A percentile compares a stretch with the other conserved stretches of the same genome.
Evolutionary conservation across 441 rosid species (phyloP).

Genomic region (Macaranga tanarius): DNA sequence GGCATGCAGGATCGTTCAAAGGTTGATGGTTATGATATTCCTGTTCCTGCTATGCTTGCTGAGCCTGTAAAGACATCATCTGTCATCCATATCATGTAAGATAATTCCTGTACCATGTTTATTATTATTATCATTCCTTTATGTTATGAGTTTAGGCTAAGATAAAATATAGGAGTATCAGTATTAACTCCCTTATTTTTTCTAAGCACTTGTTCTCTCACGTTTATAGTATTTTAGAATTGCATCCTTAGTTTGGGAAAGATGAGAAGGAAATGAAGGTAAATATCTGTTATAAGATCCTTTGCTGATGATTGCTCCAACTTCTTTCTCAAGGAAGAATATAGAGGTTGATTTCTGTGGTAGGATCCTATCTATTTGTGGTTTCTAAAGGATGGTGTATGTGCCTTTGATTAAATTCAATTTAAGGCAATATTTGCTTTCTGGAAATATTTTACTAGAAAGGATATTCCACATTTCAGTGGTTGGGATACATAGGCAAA

Average conservation of each 20-base stretch:
- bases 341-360: neutral
- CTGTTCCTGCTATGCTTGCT: conserved; percentile 57
- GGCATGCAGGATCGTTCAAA: conserved; percentile 51
- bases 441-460: neutral
- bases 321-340: neutral
- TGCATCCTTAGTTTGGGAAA: neutral
- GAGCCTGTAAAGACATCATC: conserved; percentile 61
- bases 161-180: neutral
- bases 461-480: neutral
- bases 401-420: neutral
- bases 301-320: too few relatives aligned
- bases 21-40: conserved; percentile 35
- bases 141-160: neutral
- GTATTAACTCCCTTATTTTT: neutral
- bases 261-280: neutral
- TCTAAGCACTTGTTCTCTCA: neutral
- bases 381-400: neutral
- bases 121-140: neutral
- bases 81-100: conserved; percentile 67
- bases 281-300: neutral
- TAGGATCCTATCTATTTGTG: neutral
- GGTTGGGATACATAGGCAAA: neutral
- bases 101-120: conserved; percentile 22
- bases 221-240: neutral
- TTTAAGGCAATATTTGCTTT: neutral